Percentiles rank a stretch among this genome's conserved stretches.
These are phyloP conservation scores for Phylloporus gajari DNA, from an alignment of 1,284 basidiomycete genomes.

Conservation along the genomic window DNA sequence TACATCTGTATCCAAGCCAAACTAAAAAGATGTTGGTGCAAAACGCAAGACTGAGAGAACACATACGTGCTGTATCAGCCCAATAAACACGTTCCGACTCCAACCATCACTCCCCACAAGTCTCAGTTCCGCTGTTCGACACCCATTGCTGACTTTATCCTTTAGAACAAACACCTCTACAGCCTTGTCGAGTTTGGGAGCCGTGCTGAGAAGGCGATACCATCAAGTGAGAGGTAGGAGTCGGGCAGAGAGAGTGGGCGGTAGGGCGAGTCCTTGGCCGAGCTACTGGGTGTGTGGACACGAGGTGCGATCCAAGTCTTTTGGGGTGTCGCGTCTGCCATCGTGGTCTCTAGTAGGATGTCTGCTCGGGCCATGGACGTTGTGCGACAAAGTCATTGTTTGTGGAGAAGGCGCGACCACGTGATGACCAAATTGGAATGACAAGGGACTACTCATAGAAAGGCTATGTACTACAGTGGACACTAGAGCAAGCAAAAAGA, in stretches of 20 bases:
- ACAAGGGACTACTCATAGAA: neutral
- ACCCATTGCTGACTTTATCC: no score
- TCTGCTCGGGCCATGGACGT: neutral
- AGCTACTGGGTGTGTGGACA: slow-evolving; percentile 7
- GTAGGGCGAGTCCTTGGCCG: slow-evolving; percentile 19
- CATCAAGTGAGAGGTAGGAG: slow-evolving; percentile 76
- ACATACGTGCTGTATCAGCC: no score
- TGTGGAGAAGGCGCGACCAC: slow-evolving; percentile 15
- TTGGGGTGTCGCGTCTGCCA: slow-evolving; percentile 35
- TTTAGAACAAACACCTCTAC: no score
- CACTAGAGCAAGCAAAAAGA: slow-evolving; percentile 13
- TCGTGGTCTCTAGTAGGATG: slow-evolving; percentile 21
- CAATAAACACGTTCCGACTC: no score
- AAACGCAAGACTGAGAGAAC: no score
- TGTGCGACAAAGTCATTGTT: neutral
- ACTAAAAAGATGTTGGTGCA: no score
- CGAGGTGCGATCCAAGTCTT: slow-evolving; percentile 13
- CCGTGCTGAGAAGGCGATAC: slow-evolving; percentile 70
- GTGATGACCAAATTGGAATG: slow-evolving; percentile 24
- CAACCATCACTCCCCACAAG: no score
- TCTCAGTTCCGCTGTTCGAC: no score
- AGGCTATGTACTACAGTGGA: slow-evolving; percentile 15
- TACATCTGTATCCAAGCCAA: no score
- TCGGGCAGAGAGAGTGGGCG: slow-evolving; percentile 79
- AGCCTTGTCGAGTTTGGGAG: no score